Base-by-base conservation (phyloP, 805 yeast species). In the Ascoidea asiatica region DNA sequence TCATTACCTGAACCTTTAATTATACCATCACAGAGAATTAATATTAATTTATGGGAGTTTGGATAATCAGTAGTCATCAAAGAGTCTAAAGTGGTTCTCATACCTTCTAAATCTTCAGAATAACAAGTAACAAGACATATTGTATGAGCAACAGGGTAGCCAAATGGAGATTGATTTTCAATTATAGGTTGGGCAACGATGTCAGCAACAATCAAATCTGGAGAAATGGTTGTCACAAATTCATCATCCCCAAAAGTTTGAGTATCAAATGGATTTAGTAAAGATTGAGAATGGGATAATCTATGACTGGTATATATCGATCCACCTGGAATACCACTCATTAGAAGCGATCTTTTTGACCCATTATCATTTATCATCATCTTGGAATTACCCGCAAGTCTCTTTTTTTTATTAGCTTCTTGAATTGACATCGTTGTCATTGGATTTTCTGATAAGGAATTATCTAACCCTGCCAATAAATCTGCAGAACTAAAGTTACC, bases 1-100 rank as follows among this genome's bases (percentile, higher is more conserved):
- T 79, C 89, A 62, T 90, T 90, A 41, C 97, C 97, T 18, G 95
- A 79, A 52, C 98, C 98, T 56, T 90, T 89, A 53, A 92, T 81
- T 35, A 90, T 53, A 53, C 98, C 98, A 65, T 92, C 98, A 69
- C 97, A 90, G 13, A 90, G 72, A 38, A 89, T 77, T 44, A 88
- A 65, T 38, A 92, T 69, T 49, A 92, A 66, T 60, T 90, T 92
- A 62, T 92, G 97, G 3, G 96, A 85, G 60, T 88, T 89, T 45
- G 97, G 97, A 61, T 83, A 92, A 51, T 87, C 95, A 1, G 97
- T 87, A 1, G 95, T 86, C n/a, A 95, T 84, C 43, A 92, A 59
- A 1, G 97, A 90, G 60, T 92, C 97, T 50, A 90, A 61, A 0
- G 97, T 88, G 1, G 90, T 77, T 55, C 97, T 72, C 46, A 92